Conservation (phyloP, 2,329 filamentous ascomycete species). For the Aspergillus oerlinghausenensis region DNA sequence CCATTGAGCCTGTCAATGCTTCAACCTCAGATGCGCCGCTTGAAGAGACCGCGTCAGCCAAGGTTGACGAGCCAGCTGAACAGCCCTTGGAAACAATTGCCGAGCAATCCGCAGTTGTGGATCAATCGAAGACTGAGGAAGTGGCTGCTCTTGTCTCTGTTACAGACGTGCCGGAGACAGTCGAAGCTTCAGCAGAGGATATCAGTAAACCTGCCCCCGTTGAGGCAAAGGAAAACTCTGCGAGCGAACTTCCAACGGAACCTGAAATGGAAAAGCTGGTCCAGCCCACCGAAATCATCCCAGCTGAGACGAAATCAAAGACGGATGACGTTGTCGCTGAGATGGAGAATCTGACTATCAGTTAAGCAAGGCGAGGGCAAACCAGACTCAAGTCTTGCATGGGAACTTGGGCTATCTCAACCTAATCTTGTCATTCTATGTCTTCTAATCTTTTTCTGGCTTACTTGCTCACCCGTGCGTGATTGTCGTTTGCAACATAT, state of each 20-base stretch:
- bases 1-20: background rate
- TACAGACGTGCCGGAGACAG: slow-evolving; percentile 52
- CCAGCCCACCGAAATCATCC: background rate
- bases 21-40: slow-evolving; percentile 6
- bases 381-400: background rate
- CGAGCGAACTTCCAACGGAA: background rate
- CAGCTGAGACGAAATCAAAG: slow-evolving; percentile 8
- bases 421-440: background rate
- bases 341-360: slow-evolving; percentile 20
- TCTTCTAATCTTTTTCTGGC: slow-evolving; percentile 2
- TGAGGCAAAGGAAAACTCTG: background rate
- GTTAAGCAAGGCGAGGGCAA: slow-evolving; percentile 9
- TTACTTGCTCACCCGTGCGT: background rate
- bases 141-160: slow-evolving; percentile 1
- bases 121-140: slow-evolving; percentile 6
- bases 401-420: slow-evolving; percentile 3
- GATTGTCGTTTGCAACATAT: background rate
- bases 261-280: background rate
- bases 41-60: slow-evolving; percentile 6
- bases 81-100: slow-evolving; percentile 5
- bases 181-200: slow-evolving; percentile 3
- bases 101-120: slow-evolving; percentile 2
- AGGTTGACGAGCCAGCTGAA: slow-evolving; percentile 8
- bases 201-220: background rate
- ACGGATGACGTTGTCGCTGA: slow-evolving; percentile 22